These are phyloP conservation scores for Pythium aristosporum DNA, from an alignment of 352 stramenopile genomes.

Conservation along the genomic window DNA sequence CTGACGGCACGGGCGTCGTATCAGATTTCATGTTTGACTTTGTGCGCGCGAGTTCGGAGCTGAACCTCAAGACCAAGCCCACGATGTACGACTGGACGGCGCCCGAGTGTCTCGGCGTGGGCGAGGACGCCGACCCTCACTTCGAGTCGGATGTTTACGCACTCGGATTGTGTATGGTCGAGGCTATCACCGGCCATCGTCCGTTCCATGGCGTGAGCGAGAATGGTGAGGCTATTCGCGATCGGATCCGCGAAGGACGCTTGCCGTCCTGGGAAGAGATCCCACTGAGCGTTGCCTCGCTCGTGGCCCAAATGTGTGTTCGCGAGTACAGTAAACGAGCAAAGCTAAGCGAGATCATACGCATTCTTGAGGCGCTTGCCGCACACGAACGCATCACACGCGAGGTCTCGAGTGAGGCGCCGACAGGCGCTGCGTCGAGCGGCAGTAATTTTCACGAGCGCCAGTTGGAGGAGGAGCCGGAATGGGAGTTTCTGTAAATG, in stretches of 20 bases:
- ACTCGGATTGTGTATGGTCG: slow-evolving; percentile 34
- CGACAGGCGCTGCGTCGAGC: neutral
- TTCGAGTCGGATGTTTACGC: slow-evolving; percentile 28
- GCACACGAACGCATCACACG: neutral
- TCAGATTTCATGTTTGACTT: slow-evolving; percentile 37
- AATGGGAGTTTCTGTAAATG: neutral
- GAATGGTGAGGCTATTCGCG: neutral
- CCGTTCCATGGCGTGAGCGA: neutral
- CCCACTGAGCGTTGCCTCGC: neutral
- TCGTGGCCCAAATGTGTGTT: slow-evolving; percentile 9
- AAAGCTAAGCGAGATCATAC: slow-evolving; percentile 11
- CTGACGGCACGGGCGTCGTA: slow-evolving; percentile 28
- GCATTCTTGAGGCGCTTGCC: neutral
- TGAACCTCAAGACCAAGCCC: slow-evolving; percentile 20
- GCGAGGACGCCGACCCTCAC: neutral
- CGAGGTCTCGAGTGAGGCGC: neutral
- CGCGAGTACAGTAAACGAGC: neutral
- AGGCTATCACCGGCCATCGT: slow-evolving; percentile 22
- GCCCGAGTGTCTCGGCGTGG: slow-evolving; percentile 13
- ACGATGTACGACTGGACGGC: slow-evolving; percentile 10
- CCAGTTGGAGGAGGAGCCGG: neutral
- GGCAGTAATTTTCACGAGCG: neutral
- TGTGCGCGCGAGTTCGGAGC: slow-evolving; percentile 24
- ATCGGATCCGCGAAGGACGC: neutral
- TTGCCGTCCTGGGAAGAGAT: neutral